Evolutionary conservation across 2,329 filamentous ascomycete genomes (phyloP).

Genomic region (Zasmidium citrigriseum): DNA sequence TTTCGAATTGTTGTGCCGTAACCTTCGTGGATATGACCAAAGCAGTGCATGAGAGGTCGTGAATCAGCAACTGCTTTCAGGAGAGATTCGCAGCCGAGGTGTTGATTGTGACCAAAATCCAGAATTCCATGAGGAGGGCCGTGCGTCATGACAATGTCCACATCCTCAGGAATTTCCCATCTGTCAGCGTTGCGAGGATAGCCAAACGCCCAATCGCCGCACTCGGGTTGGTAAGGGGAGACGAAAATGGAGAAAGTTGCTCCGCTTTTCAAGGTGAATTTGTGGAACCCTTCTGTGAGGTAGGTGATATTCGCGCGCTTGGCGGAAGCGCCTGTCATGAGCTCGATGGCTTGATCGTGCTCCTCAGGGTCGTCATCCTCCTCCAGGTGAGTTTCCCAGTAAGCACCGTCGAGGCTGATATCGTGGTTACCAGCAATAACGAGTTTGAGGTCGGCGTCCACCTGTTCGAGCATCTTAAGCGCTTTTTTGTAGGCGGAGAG

Average conservation of each 20-base stretch:
- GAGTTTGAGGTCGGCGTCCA: conserved; percentile 36
- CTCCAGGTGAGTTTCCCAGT: conserved; percentile 39
- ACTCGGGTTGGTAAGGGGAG: conserved; percentile 53
- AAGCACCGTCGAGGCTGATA: conserved; percentile 26
- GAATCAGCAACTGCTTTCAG: conserved; percentile 51
- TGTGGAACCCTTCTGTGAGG: conserved; percentile 53
- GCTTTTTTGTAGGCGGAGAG: conserved; percentile 28
- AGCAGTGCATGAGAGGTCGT: conserved; percentile 57
- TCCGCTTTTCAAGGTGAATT: conserved; percentile 49
- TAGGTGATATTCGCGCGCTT: conserved; percentile 49
- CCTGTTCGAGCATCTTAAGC: conserved; percentile 25
- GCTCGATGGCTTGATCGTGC: conserved; percentile 11
- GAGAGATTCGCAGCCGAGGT: conserved; percentile 54
- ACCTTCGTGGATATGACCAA: conserved; percentile 61
- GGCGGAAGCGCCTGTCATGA: conserved; percentile 33
- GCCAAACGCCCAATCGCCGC: conserved; percentile 56
- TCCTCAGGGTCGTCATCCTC: conserved; percentile 33
- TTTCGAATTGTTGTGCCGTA: conserved; percentile 9
- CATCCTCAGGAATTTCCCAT: conserved; percentile 19
- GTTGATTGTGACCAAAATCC: conserved; percentile 12
- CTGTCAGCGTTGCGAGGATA: conserved; percentile 51
- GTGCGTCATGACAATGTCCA: conserved; percentile 43
- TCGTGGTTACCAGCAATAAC: conserved; percentile 41
- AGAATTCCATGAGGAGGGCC: conserved; percentile 35
- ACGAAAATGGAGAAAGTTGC: conserved; percentile 54